A percentile compares a stretch with the other conserved stretches of the same genome.
Conservation (phyloP, 2,329 filamentous ascomycete species). For the Pochonia chlamydosporia region DNA sequence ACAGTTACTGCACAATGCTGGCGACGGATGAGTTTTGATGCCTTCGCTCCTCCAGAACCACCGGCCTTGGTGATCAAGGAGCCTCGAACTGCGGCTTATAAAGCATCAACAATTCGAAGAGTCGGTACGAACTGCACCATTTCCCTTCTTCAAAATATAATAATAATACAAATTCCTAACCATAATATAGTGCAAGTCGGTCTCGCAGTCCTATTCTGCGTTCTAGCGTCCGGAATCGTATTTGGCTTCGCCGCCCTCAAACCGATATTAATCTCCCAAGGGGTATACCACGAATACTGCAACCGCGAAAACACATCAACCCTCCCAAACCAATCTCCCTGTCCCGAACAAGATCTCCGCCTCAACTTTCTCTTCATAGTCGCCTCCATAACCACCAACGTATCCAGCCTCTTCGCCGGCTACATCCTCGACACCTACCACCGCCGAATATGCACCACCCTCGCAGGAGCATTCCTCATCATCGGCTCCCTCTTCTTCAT, state of each 20-base stretch:
- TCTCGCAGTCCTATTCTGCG: constrained; percentile 64
- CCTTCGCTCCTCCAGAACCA: background rate
- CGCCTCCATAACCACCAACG: constrained; percentile 64
- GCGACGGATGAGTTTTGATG: background rate
- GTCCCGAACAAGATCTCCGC: constrained; percentile 44
- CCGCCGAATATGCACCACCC: constrained; percentile 66
- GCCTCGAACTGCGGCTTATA: background rate
- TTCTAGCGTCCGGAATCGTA: constrained; percentile 70
- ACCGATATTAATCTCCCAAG: constrained; percentile 68
- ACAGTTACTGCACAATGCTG: background rate
- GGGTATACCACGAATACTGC: constrained; percentile 63
- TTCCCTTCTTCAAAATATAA: background rate
- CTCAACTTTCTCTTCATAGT: constrained; percentile 89
- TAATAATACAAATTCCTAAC: background rate
- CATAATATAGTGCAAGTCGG: constrained; percentile 57
- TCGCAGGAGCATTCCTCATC: constrained; percentile 63
- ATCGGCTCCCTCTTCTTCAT: constrained; percentile 41
- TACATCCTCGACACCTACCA: constrained; percentile 78
- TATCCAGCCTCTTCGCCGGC: constrained; percentile 69
- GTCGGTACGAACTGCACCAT: background rate
- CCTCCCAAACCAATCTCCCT: constrained; percentile 19
- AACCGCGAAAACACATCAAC: constrained; percentile 14
- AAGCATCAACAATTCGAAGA: background rate
- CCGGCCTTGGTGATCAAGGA: background rate
- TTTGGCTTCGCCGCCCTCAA: constrained; percentile 83